Percentiles rank a stretch among this genome's conserved stretches.
Evolutionary conservation across 768 basidiomycete genomes (phyloP).

Genomic region (Amanita molliuscula): DNA sequence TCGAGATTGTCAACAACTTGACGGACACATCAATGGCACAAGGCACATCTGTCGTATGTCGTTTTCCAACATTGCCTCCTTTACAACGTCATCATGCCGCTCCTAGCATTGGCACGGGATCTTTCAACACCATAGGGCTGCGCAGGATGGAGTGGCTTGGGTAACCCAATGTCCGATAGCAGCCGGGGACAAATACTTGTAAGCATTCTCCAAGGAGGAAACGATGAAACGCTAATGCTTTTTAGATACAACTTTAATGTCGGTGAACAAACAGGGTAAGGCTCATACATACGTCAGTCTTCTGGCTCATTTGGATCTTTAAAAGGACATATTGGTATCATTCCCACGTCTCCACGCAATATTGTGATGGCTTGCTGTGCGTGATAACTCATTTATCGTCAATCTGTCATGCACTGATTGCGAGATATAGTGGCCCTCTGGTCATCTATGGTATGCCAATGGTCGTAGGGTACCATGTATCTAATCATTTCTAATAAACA

Average conservation of each 20-base stretch:
- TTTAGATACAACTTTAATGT: slow-evolving; percentile 5
- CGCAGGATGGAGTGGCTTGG: slow-evolving; percentile 30
- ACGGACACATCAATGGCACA: slow-evolving; percentile 38
- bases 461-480: slow-evolving; percentile 9
- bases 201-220: neutral
- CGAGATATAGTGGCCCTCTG: slow-evolving; percentile 33
- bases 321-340: slow-evolving; percentile 17
- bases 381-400: slow-evolving; percentile 11
- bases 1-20: slow-evolving; percentile 39
- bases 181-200: slow-evolving; percentile 23
- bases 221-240: neutral
- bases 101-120: slow-evolving; percentile 39
- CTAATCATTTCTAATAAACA: slow-evolving; percentile 12
- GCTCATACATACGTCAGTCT: too few species aligned
- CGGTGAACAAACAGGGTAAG: slow-evolving; percentile 1
- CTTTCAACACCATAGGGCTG: slow-evolving; percentile 24
- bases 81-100: neutral
- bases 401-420: slow-evolving; percentile 15
- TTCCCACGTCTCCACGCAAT: slow-evolving; percentile 11
- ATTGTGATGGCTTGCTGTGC: slow-evolving; percentile 12
- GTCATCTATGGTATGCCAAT: slow-evolving; percentile 20
- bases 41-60: slow-evolving; percentile 36
- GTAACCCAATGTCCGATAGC: slow-evolving; percentile 34
- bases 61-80: neutral
- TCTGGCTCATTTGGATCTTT: neutral